Evolutionary conservation across 2,329 filamentous ascomycete genomes (phyloP).

Genomic region (Penicillium griseofulvum): DNA sequence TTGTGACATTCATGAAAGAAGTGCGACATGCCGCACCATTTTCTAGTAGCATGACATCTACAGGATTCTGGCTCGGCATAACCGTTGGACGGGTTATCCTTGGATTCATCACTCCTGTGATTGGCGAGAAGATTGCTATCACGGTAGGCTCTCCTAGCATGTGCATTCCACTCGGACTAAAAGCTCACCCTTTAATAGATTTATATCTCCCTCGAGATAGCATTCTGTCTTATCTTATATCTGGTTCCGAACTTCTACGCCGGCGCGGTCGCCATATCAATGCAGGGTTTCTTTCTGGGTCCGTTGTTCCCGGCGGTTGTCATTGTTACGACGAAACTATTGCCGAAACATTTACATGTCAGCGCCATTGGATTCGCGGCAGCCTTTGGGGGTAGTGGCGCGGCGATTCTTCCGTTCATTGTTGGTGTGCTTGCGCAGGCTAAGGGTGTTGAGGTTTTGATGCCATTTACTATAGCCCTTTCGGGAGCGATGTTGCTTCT

Average conservation of each 20-base stretch:
- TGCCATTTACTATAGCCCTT: constrained; percentile 58
- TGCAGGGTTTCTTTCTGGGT: constrained; percentile 71
- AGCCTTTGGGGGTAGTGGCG: constrained; percentile 68
- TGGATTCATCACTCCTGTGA: constrained; percentile 60
- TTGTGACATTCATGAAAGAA: constrained; percentile 74
- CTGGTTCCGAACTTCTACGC: constrained; percentile 73
- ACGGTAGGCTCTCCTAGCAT: constrained; percentile 27
- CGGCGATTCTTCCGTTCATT: constrained; percentile 54
- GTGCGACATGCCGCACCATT: constrained; percentile 64
- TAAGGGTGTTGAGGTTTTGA: constrained; percentile 58
- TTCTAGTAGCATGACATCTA: constrained; percentile 65
- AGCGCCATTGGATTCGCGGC: constrained; percentile 70
- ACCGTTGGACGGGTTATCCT: constrained; percentile 67
- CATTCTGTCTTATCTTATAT: constrained; percentile 73
- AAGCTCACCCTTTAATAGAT: constrained; percentile 16
- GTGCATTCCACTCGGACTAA: too few relatives aligned
- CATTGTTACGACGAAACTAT: constrained; percentile 65
- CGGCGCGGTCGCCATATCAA: constrained; percentile 66
- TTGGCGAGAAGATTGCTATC: constrained; percentile 67
- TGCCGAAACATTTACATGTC: constrained; percentile 68
- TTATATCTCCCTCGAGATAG: constrained; percentile 66
- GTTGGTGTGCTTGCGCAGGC: constrained; percentile 51
- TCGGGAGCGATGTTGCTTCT: constrained; percentile 51
- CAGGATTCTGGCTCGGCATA: constrained; percentile 75
- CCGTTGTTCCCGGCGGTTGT: constrained; percentile 70